Evolutionary conservation across 371 early-diverging fungal species (phyloP), one percentile per base, ranked within the genome.

Genomic region (Phascolomyces articulosus): DNA sequence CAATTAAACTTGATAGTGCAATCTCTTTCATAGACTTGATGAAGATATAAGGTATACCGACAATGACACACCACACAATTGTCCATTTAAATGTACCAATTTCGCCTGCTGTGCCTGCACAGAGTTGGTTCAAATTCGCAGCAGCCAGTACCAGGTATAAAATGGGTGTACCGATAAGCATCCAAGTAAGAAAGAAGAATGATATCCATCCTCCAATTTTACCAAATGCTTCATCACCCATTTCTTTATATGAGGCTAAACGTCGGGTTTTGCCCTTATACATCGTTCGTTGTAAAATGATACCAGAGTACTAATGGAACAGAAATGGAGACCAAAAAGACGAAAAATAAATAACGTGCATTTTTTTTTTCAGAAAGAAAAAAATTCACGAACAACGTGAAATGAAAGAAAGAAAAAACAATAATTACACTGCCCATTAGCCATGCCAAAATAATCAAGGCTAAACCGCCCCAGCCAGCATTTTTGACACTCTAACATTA

Each of bases 401-500:
- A 44, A 13, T 15, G 4, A n/a, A 16, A 3, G 4, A 41, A 8
- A 41, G n/a, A 44, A 18, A 44, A 18, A n/a, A 9, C 11, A 34
- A 34, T 34, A 34, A 34, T 60, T 91, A 92, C 60, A 41, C 87
- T 71, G 40, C 92, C 87, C 70, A 93, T 90, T 13, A 78, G 62
- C 58, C 91, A 93, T 8, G 92, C 86, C 28, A 94, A 76, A 18
- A 87, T 73, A n/a, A 96, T 79, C 63, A 94, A 82, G 16, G 86
- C 34, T 2, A 92, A 60, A 40, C 90, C 91, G 24, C 88, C 65
- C 93, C 94, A 94, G 16, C 94, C 94, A 49, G 90, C 85, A 54
- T 90, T 86, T 34, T 77, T 16, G 29, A 28, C 18, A n/a, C 28
- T 15, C 16, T 55, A 13, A 18, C 34, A 34, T 34, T 9, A 34